phyloP scores from a whole-genome alignment of 768 basidiomycete genomes.

The Phanerochaete sordida region DNA sequence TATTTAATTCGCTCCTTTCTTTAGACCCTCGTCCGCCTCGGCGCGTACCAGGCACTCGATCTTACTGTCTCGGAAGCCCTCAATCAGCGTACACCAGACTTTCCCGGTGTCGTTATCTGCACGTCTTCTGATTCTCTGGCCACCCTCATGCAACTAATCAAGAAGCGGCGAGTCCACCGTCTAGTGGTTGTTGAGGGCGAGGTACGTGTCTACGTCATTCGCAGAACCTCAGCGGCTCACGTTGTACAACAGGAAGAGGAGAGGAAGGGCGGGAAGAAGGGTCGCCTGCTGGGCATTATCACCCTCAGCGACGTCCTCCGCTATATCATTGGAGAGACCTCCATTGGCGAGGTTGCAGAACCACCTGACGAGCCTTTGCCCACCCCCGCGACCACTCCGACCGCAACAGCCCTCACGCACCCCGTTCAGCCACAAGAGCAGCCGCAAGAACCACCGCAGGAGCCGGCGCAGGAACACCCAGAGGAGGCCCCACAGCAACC shows the following conservation, averaged over 20 bases:
- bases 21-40: conserved; percentile 91
- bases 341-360: conserved; percentile 32
- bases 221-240: not conserved
- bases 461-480: not conserved
- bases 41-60: conserved; percentile 95
- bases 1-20: not conserved
- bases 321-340: conserved; percentile 67
- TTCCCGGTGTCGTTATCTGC: conserved; percentile 95
- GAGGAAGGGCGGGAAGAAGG: conserved; percentile 74
- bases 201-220: conserved; percentile 35
- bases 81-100: conserved; percentile 88
- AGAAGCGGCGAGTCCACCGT: conserved; percentile 90
- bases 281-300: conserved; percentile 81
- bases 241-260: conserved; percentile 68
- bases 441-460: not conserved
- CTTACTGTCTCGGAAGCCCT: conserved; percentile 91
- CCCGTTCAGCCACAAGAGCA: not conserved
- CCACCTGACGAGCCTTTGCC: conserved; percentile 10
- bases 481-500: not conserved
- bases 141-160: conserved; percentile 86
- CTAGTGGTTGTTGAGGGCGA: conserved; percentile 95
- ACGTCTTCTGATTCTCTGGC: conserved; percentile 89
- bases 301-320: conserved; percentile 86
- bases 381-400: not conserved
- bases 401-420: not conserved